Base-by-base conservation (phyloP, 768 basidiomycete species). In the Hygrophorus russula region DNA sequence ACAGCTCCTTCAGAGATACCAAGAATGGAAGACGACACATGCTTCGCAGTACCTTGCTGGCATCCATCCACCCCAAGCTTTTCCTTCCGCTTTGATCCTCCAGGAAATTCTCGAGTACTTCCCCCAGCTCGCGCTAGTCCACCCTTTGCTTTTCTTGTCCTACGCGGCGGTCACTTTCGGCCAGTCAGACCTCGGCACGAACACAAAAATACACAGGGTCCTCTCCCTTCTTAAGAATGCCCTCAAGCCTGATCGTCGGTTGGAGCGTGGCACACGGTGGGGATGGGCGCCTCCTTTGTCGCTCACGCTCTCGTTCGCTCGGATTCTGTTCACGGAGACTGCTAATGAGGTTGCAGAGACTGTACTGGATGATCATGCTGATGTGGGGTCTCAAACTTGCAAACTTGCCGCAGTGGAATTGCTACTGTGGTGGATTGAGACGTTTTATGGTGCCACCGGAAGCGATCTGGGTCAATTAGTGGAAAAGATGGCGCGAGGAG, bases 241-340 rank as follows among this genome's bases (percentile, higher is more conserved):
- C 33, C 40, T 42, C 27, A 13, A 19, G 24, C 33, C 29, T 39
- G 14, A 42, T 34, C 35, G 37, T 14, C 40, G 30, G 29, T 15
- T 15, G 19, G 38, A 19, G 17, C 5, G 8, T 14, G 38, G 38
- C 24, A 17, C 38, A 24, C 36, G 17, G 33, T 42, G 38, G 42
- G 41, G 37, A 11, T 51, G 51, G 51, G 51, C 41, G 17, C 51
- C 51, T 18, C 51, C 51, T 15, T 34, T 36, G 31, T 48, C 42
- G 39, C 48, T 51, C 32, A 34, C 48, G 14, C 48, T 51, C 41
- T 51, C 51, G 36, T 51, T 51, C 41, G 51, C 43, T 31, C 48
- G 39, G 9, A 46, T 46, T 39, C 37, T 51, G 48, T 44, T 51
- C 6, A 43, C 41, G 18, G 48, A 51, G 42, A 36, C 48, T 41